Percentiles rank a stretch among this genome's conserved stretches.
Evolutionary conservation across 768 basidiomycete species (phyloP).

Genomic region (Lactarius sp.): DNA sequence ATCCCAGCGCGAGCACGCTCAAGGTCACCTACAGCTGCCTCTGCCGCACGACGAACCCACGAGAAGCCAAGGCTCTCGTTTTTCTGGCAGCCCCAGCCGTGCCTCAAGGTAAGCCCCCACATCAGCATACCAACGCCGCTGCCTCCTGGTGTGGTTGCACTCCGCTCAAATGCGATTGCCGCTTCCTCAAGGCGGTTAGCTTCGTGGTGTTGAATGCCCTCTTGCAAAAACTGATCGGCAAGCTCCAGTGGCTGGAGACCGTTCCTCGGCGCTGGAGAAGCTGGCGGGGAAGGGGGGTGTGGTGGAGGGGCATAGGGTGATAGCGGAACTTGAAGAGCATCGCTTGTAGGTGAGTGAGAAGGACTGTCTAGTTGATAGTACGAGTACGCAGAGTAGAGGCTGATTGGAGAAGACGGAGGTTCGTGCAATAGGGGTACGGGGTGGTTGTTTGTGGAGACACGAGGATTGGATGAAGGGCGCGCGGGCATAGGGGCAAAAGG

Average conservation of each 20-base stretch:
- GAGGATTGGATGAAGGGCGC: conserved; percentile 1
- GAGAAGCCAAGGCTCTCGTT: conserved; percentile 75
- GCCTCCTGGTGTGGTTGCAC: conserved; percentile 68
- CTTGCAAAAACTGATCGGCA: conserved; percentile 66
- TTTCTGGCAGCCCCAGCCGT: conserved; percentile 84
- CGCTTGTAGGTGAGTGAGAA: conserved; percentile 13
- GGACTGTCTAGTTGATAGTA: conserved; percentile 30
- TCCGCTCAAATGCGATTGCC: conserved; percentile 69
- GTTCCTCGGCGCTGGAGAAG: conserved; percentile 16
- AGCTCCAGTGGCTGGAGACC: conserved; percentile 30
- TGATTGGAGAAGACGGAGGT: conserved; percentile 22
- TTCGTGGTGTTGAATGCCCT: conserved; percentile 77
- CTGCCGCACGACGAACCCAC: conserved; percentile 80
- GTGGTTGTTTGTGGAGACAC: conserved; percentile 20
- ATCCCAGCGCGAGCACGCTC: conserved; percentile 54
- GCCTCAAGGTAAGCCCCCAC: conserved; percentile 81
- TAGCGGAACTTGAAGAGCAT: conserved; percentile 24
- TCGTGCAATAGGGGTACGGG: conserved; percentile 5
- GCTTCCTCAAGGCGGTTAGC: conserved; percentile 64
- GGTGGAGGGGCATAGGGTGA: conserved; percentile 16
- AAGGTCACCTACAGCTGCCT: conserved; percentile 70
- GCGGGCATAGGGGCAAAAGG: conserved; percentile 1
- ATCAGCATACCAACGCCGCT: conserved; percentile 90
- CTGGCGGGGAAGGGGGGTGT: neutral
- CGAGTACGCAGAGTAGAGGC: conserved; percentile 33